Percentiles rank a stretch among this genome's conserved stretches.
Evolutionary conservation across 768 basidiomycete genomes (phyloP).

Genomic region (Exsudoporus frostii): DNA sequence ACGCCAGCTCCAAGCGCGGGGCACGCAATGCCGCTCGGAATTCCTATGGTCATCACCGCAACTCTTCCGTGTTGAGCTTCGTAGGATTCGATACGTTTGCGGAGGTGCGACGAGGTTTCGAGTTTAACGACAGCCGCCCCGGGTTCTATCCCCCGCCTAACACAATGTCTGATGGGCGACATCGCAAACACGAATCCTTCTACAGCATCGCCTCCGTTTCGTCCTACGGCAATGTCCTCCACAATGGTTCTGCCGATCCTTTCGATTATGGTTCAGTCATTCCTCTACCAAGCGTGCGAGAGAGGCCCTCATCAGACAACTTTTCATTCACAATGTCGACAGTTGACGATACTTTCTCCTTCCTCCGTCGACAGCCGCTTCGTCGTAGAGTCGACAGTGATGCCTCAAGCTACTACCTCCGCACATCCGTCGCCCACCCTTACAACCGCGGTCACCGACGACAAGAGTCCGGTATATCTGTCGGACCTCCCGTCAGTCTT

Average conservation of each 20-base stretch:
- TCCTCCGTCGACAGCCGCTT: conserved; percentile 39
- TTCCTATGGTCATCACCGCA: conserved; percentile 33
- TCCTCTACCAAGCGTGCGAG: conserved; percentile 44
- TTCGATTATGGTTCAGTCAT: conserved; percentile 57
- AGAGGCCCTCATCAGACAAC: conserved; percentile 58
- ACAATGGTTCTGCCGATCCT: conserved; percentile 62
- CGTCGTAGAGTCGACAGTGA: conserved; percentile 69
- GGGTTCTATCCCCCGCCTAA: conserved; percentile 60
- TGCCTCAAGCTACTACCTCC: conserved; percentile 75
- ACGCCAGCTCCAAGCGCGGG: conserved; percentile 39
- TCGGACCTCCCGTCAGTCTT: conserved; percentile 66
- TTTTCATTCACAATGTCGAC: conserved; percentile 52
- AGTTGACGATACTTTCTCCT: conserved; percentile 75
- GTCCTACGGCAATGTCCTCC: conserved; percentile 68
- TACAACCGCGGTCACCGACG: conserved; percentile 51
- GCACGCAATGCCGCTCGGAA: conserved; percentile 21
- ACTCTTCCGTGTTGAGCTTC: conserved; percentile 59
- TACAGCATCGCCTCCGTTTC: conserved; percentile 79
- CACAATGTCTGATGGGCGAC: conserved; percentile 35
- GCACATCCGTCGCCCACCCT: conserved; percentile 27
- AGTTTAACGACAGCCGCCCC: conserved; percentile 61
- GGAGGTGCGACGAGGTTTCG: conserved; percentile 76
- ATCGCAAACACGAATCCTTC: conserved; percentile 53
- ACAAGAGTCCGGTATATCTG: conserved; percentile 60
- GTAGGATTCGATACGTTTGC: conserved; percentile 72